Evolutionary conservation across 2,329 filamentous ascomycete species (phyloP).

Genomic region (Ophiostoma himal-ulmi): DNA sequence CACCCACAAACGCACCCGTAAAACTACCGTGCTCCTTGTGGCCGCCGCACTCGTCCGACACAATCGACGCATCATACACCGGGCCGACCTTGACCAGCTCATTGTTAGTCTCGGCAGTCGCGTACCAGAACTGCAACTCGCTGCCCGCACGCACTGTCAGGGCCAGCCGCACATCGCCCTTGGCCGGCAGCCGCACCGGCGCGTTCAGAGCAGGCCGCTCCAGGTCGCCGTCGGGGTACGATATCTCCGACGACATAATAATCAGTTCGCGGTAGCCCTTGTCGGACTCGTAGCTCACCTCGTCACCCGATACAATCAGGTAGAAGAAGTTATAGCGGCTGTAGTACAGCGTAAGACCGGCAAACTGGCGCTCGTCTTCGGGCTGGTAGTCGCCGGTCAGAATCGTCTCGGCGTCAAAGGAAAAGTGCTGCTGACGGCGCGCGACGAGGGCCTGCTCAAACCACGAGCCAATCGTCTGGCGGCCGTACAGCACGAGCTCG

Average conservation of each 20-base stretch:
- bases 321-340: slow-evolving; percentile 62
- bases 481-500: slow-evolving; percentile 42
- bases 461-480: slow-evolving; percentile 52
- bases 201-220: slow-evolving; percentile 35
- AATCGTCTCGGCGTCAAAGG: slow-evolving; percentile 81
- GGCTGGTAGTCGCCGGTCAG: slow-evolving; percentile 59
- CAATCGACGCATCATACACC: slow-evolving; percentile 52
- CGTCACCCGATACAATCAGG: slow-evolving; percentile 49
- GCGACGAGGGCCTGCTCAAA: slow-evolving; percentile 54
- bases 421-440: slow-evolving; percentile 56
- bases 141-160: slow-evolving; percentile 48
- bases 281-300: slow-evolving; percentile 31
- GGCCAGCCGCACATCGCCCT: slow-evolving; percentile 50
- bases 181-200: slow-evolving; percentile 46
- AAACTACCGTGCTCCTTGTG: slow-evolving; percentile 58
- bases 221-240: slow-evolving; percentile 49
- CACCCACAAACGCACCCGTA: slow-evolving; percentile 54
- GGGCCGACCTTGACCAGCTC: slow-evolving; percentile 47
- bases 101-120: slow-evolving; percentile 34
- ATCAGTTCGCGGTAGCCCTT: slow-evolving; percentile 51
- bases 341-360: slow-evolving; percentile 57
- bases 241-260: slow-evolving; percentile 51
- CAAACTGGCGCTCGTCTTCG: slow-evolving; percentile 54
- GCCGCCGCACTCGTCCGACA: slow-evolving; percentile 59
- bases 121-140: slow-evolving; percentile 52